Percentiles rank a stretch among this genome's conserved stretches.
Evolutionary conservation across 1,284 basidiomycete species (phyloP).

Genomic region (Takashimella koratensis): DNA sequence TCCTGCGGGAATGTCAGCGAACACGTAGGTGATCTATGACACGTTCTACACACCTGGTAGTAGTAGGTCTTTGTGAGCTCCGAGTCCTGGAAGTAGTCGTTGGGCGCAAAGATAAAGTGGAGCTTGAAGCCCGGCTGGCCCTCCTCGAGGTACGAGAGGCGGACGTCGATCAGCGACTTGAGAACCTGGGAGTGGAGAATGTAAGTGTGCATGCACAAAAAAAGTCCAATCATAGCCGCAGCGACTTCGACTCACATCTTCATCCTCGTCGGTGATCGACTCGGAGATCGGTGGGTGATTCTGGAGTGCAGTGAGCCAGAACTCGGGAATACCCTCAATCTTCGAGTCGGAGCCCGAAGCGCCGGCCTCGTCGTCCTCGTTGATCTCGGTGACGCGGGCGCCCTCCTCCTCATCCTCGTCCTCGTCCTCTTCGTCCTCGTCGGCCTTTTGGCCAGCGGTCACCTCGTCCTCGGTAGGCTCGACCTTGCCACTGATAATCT

Average conservation of each 20-base stretch:
- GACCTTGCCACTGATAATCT: conserved; percentile 74
- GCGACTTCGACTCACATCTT: conserved; percentile 54
- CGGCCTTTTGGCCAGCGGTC: conserved; percentile 66
- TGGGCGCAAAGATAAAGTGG: conserved; percentile 72
- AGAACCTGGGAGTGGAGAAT: conserved; percentile 47
- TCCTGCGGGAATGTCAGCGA: no score
- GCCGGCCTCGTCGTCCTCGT: conserved; percentile 30
- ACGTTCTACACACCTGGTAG: conserved; percentile 71
- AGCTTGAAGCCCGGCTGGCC: conserved; percentile 88
- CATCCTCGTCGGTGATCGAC: conserved; percentile 90
- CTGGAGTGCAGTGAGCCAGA: conserved; percentile 95
- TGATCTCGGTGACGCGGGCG: conserved; percentile 46
- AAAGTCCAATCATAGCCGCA: conserved; percentile 46
- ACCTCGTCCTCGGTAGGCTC: conserved; percentile 79
- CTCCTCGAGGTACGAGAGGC: conserved; percentile 61
- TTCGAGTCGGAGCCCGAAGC: conserved; percentile 44
- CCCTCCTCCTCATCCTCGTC: conserved; percentile 48
- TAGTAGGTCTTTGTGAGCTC: conserved; percentile 89
- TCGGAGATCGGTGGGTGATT: conserved; percentile 85
- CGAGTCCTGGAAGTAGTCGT: conserved; percentile 84
- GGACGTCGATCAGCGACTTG: conserved; percentile 65
- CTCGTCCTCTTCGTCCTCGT: conserved; percentile 54
- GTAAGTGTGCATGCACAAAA: not conserved
- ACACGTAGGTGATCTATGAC: not conserved
- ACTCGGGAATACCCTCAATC: conserved; percentile 77